These are phyloP conservation scores for Chaetomiaceae sp. DNA, from an alignment of 2,329 filamentous ascomycete species.

Conservation along the genomic window DNA sequence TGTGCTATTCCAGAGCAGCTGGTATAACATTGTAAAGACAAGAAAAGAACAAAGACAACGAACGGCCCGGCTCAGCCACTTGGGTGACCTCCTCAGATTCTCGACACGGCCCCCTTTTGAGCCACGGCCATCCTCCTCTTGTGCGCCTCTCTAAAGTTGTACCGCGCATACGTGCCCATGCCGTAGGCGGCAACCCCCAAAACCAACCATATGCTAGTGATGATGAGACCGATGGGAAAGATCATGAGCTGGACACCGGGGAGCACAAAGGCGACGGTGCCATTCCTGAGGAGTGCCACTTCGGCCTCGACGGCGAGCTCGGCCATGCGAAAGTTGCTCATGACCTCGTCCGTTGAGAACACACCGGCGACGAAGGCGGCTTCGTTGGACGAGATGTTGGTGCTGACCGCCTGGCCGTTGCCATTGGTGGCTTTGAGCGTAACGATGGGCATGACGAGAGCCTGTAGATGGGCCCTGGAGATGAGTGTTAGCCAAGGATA, in stretches of 20 bases:
- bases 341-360: slow-evolving; percentile 56
- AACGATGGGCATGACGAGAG: slow-evolving; percentile 63
- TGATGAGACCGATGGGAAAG: slow-evolving; percentile 65
- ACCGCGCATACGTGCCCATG: slow-evolving; percentile 62
- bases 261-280: slow-evolving; percentile 60
- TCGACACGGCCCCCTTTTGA: slow-evolving; percentile 31
- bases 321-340: slow-evolving; percentile 48
- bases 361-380: slow-evolving; percentile 67
- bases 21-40: slow-evolving; percentile 3
- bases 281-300: slow-evolving; percentile 43
- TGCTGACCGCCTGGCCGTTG: slow-evolving; percentile 50
- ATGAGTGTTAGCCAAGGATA: slow-evolving; percentile 7
- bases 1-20: slow-evolving; percentile 4
- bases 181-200: slow-evolving; percentile 55
- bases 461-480: slow-evolving; percentile 53
- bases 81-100: slow-evolving; percentile 27
- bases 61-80: not conserved
- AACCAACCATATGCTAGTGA: slow-evolving; percentile 59
- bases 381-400: slow-evolving; percentile 65
- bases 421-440: slow-evolving; percentile 57
- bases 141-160: slow-evolving; percentile 62
- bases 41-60: not conserved
- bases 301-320: slow-evolving; percentile 47
- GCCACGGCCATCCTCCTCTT: slow-evolving; percentile 45
- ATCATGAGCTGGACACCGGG: slow-evolving; percentile 65